Base-by-base conservation (phyloP, 768 basidiomycete species). In the Chlorophyllum brunneum region DNA sequence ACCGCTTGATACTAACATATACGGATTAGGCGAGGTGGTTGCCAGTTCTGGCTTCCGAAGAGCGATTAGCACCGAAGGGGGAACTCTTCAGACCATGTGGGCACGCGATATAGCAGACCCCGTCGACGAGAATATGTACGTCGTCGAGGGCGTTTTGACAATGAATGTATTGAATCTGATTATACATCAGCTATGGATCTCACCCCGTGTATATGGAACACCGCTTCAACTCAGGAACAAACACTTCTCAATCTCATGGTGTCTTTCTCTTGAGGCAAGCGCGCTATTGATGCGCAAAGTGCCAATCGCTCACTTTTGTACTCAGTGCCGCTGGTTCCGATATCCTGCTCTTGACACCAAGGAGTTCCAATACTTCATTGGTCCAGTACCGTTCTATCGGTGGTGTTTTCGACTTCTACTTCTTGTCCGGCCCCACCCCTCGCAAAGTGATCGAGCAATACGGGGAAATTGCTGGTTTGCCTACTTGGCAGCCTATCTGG, bases 361-460 rank as follows among this genome's bases (percentile, higher is more conserved):
- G 73, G 5, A 65, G 59, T 22, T 77, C 82, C 0, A 66, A 70
- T n/a, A 70, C 72, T 9, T 86, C 85, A 1, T 68, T 87, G 3
- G 72, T 92, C 20, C 74, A 92, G 58, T 92, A 91, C 61, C 74
- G 88, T 40, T 70, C 82, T 63, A 69, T 92, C 40, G 88, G 89
- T 4, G 88, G 89, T 15, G 82, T 82, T 0, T 68, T 91, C 27
- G 85, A 90, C 66, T 81, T 91, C 57, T 90, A 89, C 71, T 89
- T 87, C 68, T 77, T 90, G 62, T 79, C 81, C 15, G 85, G 85
- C 54, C 80, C 64, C 26, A 76, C 71, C 67, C 77, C 82, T 22
- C 69, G 70, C 39, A 65, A 66, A n/a, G 88, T 88, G 7, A 77
- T 86, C 43, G 77, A 85, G 55, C 88, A 91, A 64, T 87, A 90